Base-by-base conservation (phyloP, 805 yeast genomes). In the Cyberlindnera nakhonratchasimensis region DNA sequence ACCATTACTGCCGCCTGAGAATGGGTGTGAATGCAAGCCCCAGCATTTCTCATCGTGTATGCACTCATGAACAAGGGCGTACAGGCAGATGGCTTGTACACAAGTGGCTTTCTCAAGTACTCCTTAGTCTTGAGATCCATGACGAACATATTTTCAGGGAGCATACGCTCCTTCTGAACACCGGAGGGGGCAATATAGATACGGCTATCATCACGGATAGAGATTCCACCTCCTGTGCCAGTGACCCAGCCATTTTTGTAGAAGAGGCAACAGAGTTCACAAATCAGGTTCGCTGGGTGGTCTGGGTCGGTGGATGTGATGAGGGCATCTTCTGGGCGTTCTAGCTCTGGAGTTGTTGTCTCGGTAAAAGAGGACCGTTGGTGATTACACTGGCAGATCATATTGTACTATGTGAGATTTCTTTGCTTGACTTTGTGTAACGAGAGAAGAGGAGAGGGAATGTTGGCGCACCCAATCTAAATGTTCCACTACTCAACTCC, bases 191-290 rank as follows among this genome's bases (percentile, higher is more conserved):
- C 95, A 30, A 90, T 73, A 61, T 74, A 90, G 14, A 86, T 77
- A 17, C 67, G 55, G 46, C 78, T 71, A 1, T 71, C 74, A 2
- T 74, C 71, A 45, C 57, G 63, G 37, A 90, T 82, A 24, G 95
- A 84, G 54, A 91, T 82, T 3, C 97, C 97, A 24, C 97, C 98
- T 3, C 96, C 97, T 1, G 98, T 91, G 3, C 97, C 97, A 0
- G 96, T 82, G 53, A 87, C 91, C 96, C 96, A 89, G 38, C 86
- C 83, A 57, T 84, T 83, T 52, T 76, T 71, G 61, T 84, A 91
- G 59, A 91, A 87, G 14, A 75, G 66, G 39, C 77, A 70, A 60
- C 96, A 89, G 23, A 90, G 71, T 46, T 83, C 85, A 61, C 96
- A 88, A 47, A 90, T 86, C 53, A 85, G 67, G 55, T 84, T 81